Evolutionary conservation across 2,329 filamentous ascomycete genomes (phyloP).

Genomic region (Monosporascus sp.): DNA sequence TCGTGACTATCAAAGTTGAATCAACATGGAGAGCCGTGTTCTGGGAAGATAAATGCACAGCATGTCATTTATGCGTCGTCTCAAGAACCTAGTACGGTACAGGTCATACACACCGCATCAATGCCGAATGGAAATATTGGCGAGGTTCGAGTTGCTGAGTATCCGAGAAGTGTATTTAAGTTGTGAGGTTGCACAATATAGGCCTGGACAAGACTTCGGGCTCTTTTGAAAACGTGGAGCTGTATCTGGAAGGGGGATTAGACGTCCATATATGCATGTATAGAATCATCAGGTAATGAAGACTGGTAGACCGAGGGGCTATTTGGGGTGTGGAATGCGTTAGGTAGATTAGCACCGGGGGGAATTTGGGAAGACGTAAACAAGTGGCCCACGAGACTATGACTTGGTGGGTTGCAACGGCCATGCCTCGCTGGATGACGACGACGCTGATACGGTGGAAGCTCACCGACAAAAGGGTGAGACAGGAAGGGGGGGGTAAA

Average conservation of each 20-base stretch:
- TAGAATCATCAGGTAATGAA: too few relatives aligned
- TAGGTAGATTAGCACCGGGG: too few relatives aligned
- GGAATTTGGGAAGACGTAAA: too few relatives aligned
- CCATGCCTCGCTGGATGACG: not conserved
- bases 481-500: not conserved
- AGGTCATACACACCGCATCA: conserved; percentile 20
- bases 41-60: not conserved
- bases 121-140: conserved; percentile 8
- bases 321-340: too few relatives aligned
- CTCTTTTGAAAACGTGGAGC: too few relatives aligned
- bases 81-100: not conserved
- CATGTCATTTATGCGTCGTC: not conserved
- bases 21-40: not conserved
- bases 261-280: too few relatives aligned
- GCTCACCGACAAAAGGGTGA: not conserved
- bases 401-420: not conserved
- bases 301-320: too few relatives aligned
- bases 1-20: not conserved
- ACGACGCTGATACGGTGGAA: not conserved
- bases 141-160: too few relatives aligned
- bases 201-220: too few relatives aligned
- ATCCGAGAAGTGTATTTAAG: too few relatives aligned
- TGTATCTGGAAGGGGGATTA: too few relatives aligned
- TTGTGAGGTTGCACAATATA: not conserved
- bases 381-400: too few relatives aligned